Conservation (phyloP, 495 filamentous ascomycete genomes). For the Penicillium crystallinum region DNA sequence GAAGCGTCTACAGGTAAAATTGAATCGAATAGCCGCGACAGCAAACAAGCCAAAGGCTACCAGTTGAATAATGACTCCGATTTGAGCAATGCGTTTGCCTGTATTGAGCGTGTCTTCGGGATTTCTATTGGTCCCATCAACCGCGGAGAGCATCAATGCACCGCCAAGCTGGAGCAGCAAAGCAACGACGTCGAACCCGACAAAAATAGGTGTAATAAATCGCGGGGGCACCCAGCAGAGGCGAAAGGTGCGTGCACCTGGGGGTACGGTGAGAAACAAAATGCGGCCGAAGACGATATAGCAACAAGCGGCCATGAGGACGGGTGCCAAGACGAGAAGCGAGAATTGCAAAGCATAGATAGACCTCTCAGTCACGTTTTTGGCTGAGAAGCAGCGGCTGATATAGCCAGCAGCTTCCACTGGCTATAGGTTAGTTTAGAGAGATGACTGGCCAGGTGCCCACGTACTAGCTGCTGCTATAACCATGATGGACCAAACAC, state of each 20-base stretch:
- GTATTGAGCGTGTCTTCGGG: conserved; percentile 24
- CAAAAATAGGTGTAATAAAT: conserved; percentile 29
- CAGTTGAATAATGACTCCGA: conserved; percentile 39
- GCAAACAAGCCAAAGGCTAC: conserved; percentile 41
- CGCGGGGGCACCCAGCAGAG: conserved; percentile 47
- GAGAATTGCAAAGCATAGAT: conserved; percentile 33
- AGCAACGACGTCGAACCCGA: conserved; percentile 28
- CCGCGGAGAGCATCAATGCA: conserved; percentile 33
- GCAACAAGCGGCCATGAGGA: conserved; percentile 49
- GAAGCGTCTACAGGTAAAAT: conserved; percentile 39
- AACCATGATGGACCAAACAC: conserved; percentile 45
- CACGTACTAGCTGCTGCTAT: conserved; percentile 39
- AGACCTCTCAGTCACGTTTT: conserved; percentile 24
- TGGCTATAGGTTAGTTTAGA: conserved; percentile 10
- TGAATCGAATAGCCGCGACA: conserved; percentile 32
- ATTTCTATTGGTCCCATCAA: conserved; percentile 19
- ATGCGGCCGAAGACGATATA: conserved; percentile 51
- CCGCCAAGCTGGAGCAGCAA: conserved; percentile 26
- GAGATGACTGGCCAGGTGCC: background rate
- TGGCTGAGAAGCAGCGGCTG: conserved; percentile 29
- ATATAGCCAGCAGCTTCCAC: conserved; percentile 47
- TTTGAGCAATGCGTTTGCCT: conserved; percentile 38
- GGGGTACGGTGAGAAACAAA: conserved; percentile 42
- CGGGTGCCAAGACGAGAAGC: conserved; percentile 35
- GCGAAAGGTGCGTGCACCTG: conserved; percentile 28